phyloP scores from a whole-genome alignment of 2,329 filamentous ascomycete species.

The Talaromyces verruculosus region DNA sequence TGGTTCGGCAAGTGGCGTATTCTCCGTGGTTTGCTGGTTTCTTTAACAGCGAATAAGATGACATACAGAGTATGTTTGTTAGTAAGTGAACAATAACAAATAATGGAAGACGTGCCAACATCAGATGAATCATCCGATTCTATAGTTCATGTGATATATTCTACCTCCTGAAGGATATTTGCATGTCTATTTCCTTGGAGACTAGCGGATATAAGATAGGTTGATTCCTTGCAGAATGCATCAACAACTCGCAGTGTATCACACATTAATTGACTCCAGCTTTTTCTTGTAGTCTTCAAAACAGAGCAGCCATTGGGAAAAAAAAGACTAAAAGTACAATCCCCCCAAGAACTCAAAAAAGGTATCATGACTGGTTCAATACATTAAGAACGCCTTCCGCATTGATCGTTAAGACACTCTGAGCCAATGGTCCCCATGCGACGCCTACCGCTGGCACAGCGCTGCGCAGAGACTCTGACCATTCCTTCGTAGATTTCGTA shows the following conservation, averaged over 20 bases:
- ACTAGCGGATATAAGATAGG: neutral
- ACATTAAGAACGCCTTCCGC: slow-evolving; percentile 73
- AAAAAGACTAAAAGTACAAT: slow-evolving; percentile 27
- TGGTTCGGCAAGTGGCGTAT: neutral
- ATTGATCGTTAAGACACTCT: slow-evolving; percentile 72
- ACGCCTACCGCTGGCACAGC: slow-evolving; percentile 71
- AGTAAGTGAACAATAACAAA: neutral
- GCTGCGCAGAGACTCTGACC: slow-evolving; percentile 80
- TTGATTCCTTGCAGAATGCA: neutral
- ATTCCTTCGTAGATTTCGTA: slow-evolving; percentile 79
- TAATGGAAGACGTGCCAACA: neutral
- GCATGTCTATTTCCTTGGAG: neutral
- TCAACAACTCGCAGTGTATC: neutral
- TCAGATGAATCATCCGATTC: neutral
- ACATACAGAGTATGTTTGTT: neutral
- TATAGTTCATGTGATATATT: neutral
- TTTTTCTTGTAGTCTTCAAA: slow-evolving; percentile 5
- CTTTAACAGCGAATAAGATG: neutral
- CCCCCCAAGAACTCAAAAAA: slow-evolving; percentile 23
- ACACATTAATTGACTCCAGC: neutral
- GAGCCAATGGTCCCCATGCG: slow-evolving; percentile 74
- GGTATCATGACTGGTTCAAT: slow-evolving; percentile 57
- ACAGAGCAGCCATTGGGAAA: slow-evolving; percentile 23
- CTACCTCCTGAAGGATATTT: neutral
- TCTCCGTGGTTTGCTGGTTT: neutral